These are phyloP conservation scores for Glycyrrhiza uralensis DNA, from an alignment of 306 rosid genomes.

Conservation along the genomic window DNA sequence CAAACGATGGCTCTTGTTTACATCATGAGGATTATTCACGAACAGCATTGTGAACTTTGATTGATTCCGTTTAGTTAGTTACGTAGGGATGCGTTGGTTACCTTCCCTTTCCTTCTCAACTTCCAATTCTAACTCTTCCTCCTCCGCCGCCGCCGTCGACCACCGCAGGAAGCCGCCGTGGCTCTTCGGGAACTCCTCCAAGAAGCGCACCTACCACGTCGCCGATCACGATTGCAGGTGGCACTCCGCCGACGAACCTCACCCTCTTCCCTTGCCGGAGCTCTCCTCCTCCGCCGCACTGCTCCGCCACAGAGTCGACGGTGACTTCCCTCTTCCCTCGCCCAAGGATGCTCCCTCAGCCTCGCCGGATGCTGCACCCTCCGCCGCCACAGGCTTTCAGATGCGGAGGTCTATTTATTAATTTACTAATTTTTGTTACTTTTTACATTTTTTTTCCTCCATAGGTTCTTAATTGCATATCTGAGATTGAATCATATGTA, in stretches of 20 bases:
- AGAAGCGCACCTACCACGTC: constrained; percentile 38
- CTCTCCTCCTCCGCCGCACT: neutral
- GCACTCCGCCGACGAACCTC: constrained; percentile 30
- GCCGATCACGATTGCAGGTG: constrained; percentile 17
- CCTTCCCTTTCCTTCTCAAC: constrained; percentile 48
- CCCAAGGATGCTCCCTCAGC: constrained; percentile 32
- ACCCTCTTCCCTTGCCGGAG: constrained; percentile 72
- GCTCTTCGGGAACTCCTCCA: constrained; percentile 37
- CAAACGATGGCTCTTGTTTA: no score
- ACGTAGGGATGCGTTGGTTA: constrained; percentile 67
- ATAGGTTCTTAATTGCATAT: neutral
- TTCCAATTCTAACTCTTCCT: constrained; percentile 19
- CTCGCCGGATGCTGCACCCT: no score
- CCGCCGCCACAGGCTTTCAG: neutral
- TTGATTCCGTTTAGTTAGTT: neutral
- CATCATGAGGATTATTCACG: no score
- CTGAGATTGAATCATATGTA: neutral
- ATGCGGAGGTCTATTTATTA: constrained; percentile 41
- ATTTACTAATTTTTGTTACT: neutral
- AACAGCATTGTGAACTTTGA: neutral
- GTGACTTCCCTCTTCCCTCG: constrained; percentile 50
- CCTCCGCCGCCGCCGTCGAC: neutral
- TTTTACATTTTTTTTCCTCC: neutral
- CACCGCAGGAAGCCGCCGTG: constrained; percentile 32
- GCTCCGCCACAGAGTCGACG: constrained; percentile 42